Evolutionary conservation across 257 asterid genomes (phyloP), one percentile per base, ranked within the genome.

Genomic region (Knoxia roxburghii): DNA sequence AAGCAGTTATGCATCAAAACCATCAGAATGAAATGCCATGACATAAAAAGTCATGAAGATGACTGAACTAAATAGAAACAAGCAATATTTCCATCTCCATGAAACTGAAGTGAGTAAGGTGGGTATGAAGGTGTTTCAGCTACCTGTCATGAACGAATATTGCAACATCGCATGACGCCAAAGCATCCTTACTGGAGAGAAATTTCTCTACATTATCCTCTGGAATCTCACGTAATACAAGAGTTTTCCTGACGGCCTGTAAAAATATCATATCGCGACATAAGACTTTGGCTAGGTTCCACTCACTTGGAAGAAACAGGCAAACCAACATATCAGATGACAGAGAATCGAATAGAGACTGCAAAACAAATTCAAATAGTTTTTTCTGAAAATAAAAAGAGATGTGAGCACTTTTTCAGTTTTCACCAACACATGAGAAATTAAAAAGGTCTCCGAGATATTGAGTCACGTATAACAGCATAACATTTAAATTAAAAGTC

Each of bases 61-160:
- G 15, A n/a, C 14, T 23, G 5, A 64, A 13, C 9, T 29, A 27
- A 6, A 55, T 13, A 27, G 20, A 57, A 61, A 57, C 33, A 17
- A 39, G 32, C 32, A 69, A 56, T 14, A 56, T 4, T 27, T 26
- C 58, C 15, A n/a, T 3, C 45, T 35, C 35, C 27, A 46, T 32
- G 26, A 39, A 29, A 24, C 23, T 21, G 40, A 29, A 52, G 62
- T 29, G 20, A 68, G 20, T 33, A 20, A 71, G 59, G 32, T 37
- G 27, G 60, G 54, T 57, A 56, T 61, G 54, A n/a, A 56, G 33
- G 27, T n/a, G 72, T 54, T 78, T 41, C 61, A 61, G 58, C 65
- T 77, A 89, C 98, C 98, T 93, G 85, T 93, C 97, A 75, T 93
- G 98, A 67, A 89, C 95, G 84, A 93, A 93, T 73, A 89, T 68